Evolutionary conservation across 2,329 filamentous ascomycete species (phyloP), one percentile per base, ranked within the genome.

Genomic region (Aureobasidium sp.): DNA sequence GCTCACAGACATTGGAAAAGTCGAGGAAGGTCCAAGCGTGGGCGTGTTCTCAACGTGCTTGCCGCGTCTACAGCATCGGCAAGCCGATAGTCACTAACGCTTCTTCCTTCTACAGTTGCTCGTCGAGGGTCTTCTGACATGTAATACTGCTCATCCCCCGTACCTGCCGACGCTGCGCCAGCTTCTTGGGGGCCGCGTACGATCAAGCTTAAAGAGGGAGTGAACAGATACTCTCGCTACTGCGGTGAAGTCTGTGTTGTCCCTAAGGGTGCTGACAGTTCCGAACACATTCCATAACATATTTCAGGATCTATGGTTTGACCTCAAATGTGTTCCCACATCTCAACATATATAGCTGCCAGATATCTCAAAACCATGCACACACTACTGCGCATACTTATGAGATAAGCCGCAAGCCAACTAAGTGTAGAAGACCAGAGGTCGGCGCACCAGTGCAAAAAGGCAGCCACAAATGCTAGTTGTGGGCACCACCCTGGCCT

Each of bases 21-120:
- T 27, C 6, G 27, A 50, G 53, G 53, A 31, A 57, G 53, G 53
- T 57, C 53, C 53, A 57, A 31, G 53, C 53, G 52, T 44, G 37
- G 4, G 15, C 1, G 2, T 15, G 37, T 40, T 54, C 19, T n/a
- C 27, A 39, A 52, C 48, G 31, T 9, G 5, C 1, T 2, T 24
- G 9, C 5, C 12, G 0, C 14, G n/a, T 50, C 15, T 29, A 11
- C 12, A 22, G 19, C 31, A 15, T 27, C 15, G 27, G 49, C 49
- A 29, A 29, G 27, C 27, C 27, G 27, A 5, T 7, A 7, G 19
- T 39, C 19, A 52, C 7, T 12, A 27, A 39, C 33, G 22, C 14
- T 5, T 17, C 4, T 24, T 14, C 19, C 5, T 29, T 29, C 27
- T 29, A 29, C 27, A 6, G 27, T 29, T 29, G 5, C 27, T 29